Evolutionary conservation across 441 rosid species (phyloP), one percentile per base, ranked within the genome.

Genomic region (Bocquillonia castaneifolia): DNA sequence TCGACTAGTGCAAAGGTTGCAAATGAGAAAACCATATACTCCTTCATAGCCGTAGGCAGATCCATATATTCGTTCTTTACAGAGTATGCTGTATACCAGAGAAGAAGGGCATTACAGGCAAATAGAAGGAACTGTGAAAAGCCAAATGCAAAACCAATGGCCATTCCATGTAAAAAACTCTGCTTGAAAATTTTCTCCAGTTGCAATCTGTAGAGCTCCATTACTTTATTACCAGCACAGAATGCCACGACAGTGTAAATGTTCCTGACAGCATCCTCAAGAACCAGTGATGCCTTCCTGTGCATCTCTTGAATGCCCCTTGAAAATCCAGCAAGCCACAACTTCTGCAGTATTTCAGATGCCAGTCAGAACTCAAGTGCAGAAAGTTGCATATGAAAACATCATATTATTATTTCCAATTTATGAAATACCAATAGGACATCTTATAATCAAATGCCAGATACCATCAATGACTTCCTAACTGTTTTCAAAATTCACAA

Each of bases 291-390:
- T 69, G 99, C 99, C 85, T 92, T 92, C 79, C 98, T 79, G 76
- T 94, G 99, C 99, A 94, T 92, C 85, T 92, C 97, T 81, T 92
- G 99, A 71, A 94, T 94, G 64, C 99, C 99, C 79, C 86, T 85
- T 7, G 99, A 94, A 78, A 94, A 94, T 74, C 99, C 99, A 76
- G 93, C 98, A 62, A 94, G 97, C 99, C 99, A 94, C 79, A 92
- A 70, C 82, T 94, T 94, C 99, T 94, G 91, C 81, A 88, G 73
- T 51, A 61, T 68, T 58, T 31, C 64, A 78, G 23, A 54, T 36
- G 68, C 6, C 14, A 45, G 55, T 68, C 76, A 72, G 71, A 28
- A 31, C 60, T 54, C 52, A 48, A 62, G 45, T 34, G 59, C 32
- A 69, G 6, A 53, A 63, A 26, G 44, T 1, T 52, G n/a, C 14